These are phyloP conservation scores for Zygoascus ofunaensis DNA, from an alignment of 805 yeast genomes.

Conservation along the genomic window DNA sequence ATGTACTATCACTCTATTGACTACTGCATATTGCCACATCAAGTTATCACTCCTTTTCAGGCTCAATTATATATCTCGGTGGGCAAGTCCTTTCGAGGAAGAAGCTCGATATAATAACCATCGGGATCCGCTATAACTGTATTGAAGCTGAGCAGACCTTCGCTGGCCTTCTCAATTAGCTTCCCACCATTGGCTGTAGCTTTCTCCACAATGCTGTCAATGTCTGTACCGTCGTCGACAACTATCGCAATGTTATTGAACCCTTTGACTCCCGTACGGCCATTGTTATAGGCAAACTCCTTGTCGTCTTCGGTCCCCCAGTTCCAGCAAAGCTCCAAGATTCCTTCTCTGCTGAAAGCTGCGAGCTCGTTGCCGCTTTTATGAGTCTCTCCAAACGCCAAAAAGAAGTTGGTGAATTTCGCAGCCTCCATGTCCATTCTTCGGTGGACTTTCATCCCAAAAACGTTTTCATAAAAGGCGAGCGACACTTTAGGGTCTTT, in stretches of 20 bases:
- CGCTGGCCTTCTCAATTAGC: conserved; percentile 36
- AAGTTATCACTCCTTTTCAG: no score
- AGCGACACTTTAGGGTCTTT: conserved; percentile 73
- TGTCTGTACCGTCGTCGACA: conserved; percentile 46
- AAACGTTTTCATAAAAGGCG: conserved; percentile 64
- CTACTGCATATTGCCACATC: no score
- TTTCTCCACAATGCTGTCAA: conserved; percentile 42
- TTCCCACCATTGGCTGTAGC: conserved; percentile 38
- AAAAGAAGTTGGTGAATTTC: conserved; percentile 75
- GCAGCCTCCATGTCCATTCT: conserved; percentile 54
- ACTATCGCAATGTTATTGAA: conserved; percentile 80
- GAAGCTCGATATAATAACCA: conserved; percentile 73
- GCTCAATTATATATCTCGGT: conserved; percentile 10
- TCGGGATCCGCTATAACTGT: conserved; percentile 86
- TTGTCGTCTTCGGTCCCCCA: conserved; percentile 87
- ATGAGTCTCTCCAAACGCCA: conserved; percentile 30
- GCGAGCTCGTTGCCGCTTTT: conserved; percentile 28
- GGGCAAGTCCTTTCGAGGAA: conserved; percentile 35
- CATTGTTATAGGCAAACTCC: conserved; percentile 70
- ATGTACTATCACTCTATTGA: no score
- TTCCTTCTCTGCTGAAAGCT: conserved; percentile 42
- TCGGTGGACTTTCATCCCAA: conserved; percentile 71
- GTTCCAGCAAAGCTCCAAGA: conserved; percentile 87
- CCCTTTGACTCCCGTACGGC: conserved; percentile 72
- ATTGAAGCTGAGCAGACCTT: conserved; percentile 47